These are phyloP conservation scores for Lipomyces spencermartinsiae DNA, from an alignment of 805 yeast genomes.

Conservation along the genomic window DNA sequence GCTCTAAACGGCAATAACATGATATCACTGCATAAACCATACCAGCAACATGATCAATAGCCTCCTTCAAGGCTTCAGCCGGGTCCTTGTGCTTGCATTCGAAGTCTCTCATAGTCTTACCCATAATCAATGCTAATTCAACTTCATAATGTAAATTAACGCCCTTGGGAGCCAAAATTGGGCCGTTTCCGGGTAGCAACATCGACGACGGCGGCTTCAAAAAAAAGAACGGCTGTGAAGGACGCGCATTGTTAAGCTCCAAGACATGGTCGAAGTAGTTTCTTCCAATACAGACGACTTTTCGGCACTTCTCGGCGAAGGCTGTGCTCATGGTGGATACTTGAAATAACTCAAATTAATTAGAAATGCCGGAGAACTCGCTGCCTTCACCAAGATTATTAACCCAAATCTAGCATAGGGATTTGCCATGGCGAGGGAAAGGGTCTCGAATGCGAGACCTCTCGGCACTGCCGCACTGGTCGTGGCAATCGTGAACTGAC, in stretches of 20 bases:
- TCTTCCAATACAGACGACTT: constrained; percentile 93
- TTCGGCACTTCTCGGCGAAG: constrained; percentile 46
- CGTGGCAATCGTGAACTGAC: too few species aligned
- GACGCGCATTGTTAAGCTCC: constrained; percentile 82
- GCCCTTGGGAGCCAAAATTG: constrained; percentile 83
- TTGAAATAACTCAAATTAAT: neutral
- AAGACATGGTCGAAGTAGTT: constrained; percentile 96
- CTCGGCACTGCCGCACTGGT: too few species aligned
- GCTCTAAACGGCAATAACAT: neutral
- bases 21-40: neutral
- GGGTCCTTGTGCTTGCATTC: constrained; percentile 53
- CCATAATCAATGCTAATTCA: constrained; percentile 82
- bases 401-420: neutral
- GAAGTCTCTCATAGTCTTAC: constrained; percentile 49
- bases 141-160: constrained; percentile 88
- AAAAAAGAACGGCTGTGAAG: constrained; percentile 89
- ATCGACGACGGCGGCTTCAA: constrained; percentile 86
- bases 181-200: constrained; percentile 69
- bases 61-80: constrained; percentile 64
- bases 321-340: constrained; percentile 25
- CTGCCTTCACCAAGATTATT: neutral
- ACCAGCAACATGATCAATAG: constrained; percentile 80
- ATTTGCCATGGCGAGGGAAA: neutral
- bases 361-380: neutral
- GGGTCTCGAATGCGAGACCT: neutral